Evolutionary conservation across 495 filamentous ascomycete species (phyloP), one percentile per base, ranked within the genome.

Genomic region (Penicillium flavigenum): DNA sequence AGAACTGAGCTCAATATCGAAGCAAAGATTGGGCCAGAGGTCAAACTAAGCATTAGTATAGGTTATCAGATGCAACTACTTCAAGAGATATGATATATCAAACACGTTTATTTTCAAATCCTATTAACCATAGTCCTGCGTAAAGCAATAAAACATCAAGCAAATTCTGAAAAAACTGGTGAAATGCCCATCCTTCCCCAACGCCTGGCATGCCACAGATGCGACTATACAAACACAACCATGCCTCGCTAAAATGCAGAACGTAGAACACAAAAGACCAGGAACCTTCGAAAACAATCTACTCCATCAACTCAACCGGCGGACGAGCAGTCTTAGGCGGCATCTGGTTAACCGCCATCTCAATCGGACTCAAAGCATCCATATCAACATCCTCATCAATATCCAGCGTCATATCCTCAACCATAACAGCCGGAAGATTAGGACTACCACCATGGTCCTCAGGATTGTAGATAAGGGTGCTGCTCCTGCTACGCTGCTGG

Each of bases 241-340:
- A 58, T 61, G 52, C 43, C 50, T 59, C 38, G 46, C 54, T 61
- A 64, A 39, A 63, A 56, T 36, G 9, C 57, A 61, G 32, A 51
- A 44, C 17, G 36, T 8, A 39, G 50, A 45, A 50, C 43, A 62
- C 51, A 61, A 45, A 36, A 58, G 27, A 57, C 58, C 1, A 3
- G 8, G 36, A 51, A 43, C 12, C 11, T 43, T n/a, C 19, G 2
- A 17, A 46, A 27, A 12, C 44, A 51, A 51, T 38, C 41, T 56
- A 76, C 51, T 82, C 70, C 90, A 97, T 96, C 72, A 98, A 72
- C 75, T 98, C 94, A 2, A 98, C 85, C 0, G 94, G 94, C 14
- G 94, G 94, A 47, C 92, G 79, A 5, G 86, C 62, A 3, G 94
- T 98, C 70, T 96, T 90, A 49, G 83, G 77, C 62, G 85, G 77